Percentiles rank a stretch among this genome's conserved stretches.
These are phyloP conservation scores for Lachancea mirantina DNA, from an alignment of 805 yeast species.

Conservation along the genomic window DNA sequence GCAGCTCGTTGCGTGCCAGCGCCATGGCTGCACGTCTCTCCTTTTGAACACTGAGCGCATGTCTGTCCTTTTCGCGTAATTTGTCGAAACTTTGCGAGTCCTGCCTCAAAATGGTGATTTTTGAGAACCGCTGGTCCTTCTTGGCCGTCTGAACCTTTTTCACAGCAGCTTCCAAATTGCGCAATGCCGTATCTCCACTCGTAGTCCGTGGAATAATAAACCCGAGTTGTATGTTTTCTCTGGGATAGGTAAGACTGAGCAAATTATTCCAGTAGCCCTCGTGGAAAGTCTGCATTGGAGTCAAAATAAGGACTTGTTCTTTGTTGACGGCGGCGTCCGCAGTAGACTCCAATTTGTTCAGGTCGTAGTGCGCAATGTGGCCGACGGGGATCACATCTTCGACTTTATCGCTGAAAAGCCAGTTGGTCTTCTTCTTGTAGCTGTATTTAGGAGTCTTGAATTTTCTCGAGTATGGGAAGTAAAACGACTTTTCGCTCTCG, in stretches of 20 bases:
- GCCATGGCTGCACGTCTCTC: conserved; percentile 90
- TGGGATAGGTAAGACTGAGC: conserved; percentile 69
- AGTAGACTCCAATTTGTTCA: conserved; percentile 70
- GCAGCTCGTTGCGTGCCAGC: conserved; percentile 82
- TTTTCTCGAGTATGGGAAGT: conserved; percentile 29
- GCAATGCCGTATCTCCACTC: conserved; percentile 77
- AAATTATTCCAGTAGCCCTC: conserved; percentile 85
- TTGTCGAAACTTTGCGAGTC: conserved; percentile 71
- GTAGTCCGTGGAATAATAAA: conserved; percentile 79
- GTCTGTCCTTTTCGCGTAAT: conserved; percentile 83
- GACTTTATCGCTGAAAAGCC: conserved; percentile 44
- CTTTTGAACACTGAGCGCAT: conserved; percentile 79
- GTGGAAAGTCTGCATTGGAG: conserved; percentile 86
- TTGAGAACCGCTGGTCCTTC: conserved; percentile 61
- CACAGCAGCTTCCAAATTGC: conserved; percentile 65
- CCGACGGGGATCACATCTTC: conserved; percentile 57
- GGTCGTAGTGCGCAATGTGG: conserved; percentile 75
- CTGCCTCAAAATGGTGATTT: conserved; percentile 84
- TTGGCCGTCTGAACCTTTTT: conserved; percentile 61
- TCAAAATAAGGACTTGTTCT: conserved; percentile 77
- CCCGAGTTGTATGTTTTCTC: conserved; percentile 78
- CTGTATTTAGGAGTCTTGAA: conserved; percentile 39
- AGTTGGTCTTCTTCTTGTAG: conserved; percentile 33
- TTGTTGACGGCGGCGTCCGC: conserved; percentile 64
- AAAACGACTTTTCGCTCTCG: conserved; percentile 30